Evolutionary conservation across 768 basidiomycete species (phyloP).

Genomic region (Tulasnella sp.): DNA sequence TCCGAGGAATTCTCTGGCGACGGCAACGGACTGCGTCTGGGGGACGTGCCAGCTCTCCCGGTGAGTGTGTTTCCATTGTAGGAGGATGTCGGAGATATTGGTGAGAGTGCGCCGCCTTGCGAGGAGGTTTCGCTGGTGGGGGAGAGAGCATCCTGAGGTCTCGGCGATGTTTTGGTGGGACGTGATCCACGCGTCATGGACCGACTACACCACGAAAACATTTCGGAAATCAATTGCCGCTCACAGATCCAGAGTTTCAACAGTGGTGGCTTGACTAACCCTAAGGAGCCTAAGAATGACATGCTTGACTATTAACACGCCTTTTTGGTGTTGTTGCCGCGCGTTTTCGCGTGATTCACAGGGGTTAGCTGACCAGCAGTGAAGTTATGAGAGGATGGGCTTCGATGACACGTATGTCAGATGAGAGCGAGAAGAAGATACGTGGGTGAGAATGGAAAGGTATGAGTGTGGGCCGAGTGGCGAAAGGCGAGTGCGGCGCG

Average conservation of each 20-base stretch:
- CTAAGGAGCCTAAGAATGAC: constrained; percentile 11
- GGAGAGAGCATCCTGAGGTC: background rate
- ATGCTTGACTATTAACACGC: background rate
- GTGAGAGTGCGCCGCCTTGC: background rate
- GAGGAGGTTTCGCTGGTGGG: background rate
- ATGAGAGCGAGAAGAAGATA: no score
- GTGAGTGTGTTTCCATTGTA: background rate
- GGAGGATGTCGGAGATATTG: constrained; percentile 2
- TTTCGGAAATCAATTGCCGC: background rate
- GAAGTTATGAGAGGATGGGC: no score
- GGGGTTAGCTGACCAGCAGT: no score
- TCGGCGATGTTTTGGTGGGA: constrained; percentile 12
- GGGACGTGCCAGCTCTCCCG: background rate
- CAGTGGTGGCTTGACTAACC: background rate
- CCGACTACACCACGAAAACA: constrained; percentile 3
- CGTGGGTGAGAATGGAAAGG: no score
- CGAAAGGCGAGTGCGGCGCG: no score
- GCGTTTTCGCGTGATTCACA: no score
- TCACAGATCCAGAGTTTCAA: background rate
- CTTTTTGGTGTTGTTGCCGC: no score
- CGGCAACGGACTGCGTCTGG: background rate
- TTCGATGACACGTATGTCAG: no score
- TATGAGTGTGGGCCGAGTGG: no score
- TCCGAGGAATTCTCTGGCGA: background rate
- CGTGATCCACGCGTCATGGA: constrained; percentile 8